phyloP scores from a whole-genome alignment of 2,329 filamentous ascomycete species.

The Diaporthe citriasiana region DNA sequence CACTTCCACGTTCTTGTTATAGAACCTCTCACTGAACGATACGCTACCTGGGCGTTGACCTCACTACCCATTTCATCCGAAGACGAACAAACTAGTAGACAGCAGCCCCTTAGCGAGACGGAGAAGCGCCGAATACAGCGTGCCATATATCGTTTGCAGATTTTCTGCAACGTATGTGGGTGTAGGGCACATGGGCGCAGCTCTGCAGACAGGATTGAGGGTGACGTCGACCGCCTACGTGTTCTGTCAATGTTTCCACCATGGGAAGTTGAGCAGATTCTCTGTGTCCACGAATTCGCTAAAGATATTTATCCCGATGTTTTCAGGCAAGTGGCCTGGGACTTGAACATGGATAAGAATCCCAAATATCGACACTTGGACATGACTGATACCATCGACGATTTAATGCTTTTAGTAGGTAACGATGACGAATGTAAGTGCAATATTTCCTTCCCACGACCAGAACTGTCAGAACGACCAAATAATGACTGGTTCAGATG shows the following conservation, averaged over 20 bases:
- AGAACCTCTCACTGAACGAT: constrained; percentile 42
- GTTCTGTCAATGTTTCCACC: constrained; percentile 14
- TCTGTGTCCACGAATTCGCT: constrained; percentile 20
- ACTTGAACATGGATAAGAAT: constrained; percentile 10
- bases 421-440: not conserved
- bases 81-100: not conserved
- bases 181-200: not conserved
- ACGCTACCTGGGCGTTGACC: constrained; percentile 40
- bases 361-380: constrained; percentile 9
- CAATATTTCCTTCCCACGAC: not conserved
- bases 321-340: constrained; percentile 23
- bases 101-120: constrained; percentile 16
- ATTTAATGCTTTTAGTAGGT: not conserved
- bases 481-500: not conserved
- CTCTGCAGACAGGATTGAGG: not conserved
- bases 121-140: constrained; percentile 39
- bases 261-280: constrained; percentile 26
- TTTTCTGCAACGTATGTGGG: constrained; percentile 38
- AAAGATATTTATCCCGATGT: not conserved
- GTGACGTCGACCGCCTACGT: not conserved
- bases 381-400: not conserved
- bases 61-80: constrained; percentile 8
- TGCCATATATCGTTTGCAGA: constrained; percentile 38
- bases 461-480: not conserved
- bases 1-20: constrained; percentile 39